Evolutionary conservation across 2,329 filamentous ascomycete species (phyloP), one percentile per base, ranked within the genome.

Genomic region (Erysiphe pisi): DNA sequence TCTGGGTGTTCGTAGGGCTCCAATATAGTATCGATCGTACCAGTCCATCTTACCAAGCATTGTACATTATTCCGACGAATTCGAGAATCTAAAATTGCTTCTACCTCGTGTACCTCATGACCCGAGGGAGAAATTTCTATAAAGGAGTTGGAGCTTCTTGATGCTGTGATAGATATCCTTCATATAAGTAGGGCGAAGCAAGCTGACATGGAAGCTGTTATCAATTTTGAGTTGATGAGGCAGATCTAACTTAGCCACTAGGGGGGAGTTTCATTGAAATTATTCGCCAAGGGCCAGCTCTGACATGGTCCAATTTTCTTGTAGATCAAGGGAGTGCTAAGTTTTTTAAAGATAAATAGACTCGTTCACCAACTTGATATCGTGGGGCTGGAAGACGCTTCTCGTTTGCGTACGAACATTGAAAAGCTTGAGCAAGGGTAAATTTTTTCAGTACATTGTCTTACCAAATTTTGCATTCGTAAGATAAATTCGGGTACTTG

Each of bases 221-320:
- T 71, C 65, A 22, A 71, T 45, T 71, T n/a, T 43, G 2, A 71
- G 36, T n/a, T 71, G 65, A n/a, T 16, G 47, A 3, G 65, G 65
- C 9, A 71, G 16, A n/a, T 71, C 65, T 1, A 47, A 31, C 12
- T 71, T 71, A 43, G 45, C 43, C 1, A 52, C 71, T 4, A 71
- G 20, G 0, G 36, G 6, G 16, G 65, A 47, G 4, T 58, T 58
- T 58, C 52, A 58, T 22, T 22, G 20, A 9, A 1, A 18, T 58
- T 22, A 58, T 58, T 25, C 52, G 20, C 16, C 52, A 58, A 9
- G 20, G 52, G 52, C 52, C 20, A 1, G 52, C 52, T 9, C 52
- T 22, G 2, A 58, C 52, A 18, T 58, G 20, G 22, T 58, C 52
- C 7, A n/a, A 14, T 58, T 58, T 58, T 58, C 12, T 58, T 1